These are phyloP conservation scores for Fraxinus ornus DNA, from an alignment of 305 asterid species.

Conservation along the genomic window DNA sequence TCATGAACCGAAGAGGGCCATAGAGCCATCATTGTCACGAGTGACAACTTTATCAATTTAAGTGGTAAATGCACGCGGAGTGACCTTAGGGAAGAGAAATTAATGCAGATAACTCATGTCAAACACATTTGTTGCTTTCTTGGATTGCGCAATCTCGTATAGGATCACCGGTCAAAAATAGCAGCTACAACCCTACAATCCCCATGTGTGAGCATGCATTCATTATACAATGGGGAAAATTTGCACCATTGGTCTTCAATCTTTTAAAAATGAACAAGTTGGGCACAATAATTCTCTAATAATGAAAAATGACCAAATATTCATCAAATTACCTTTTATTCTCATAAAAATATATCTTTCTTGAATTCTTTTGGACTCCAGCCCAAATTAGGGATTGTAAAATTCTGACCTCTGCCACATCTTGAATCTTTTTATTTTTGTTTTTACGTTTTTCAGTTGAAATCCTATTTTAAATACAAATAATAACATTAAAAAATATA, in stretches of 20 bases:
- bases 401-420: too few relatives aligned
- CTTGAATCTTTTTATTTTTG: too few relatives aligned
- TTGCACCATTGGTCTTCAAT: not conserved
- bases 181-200: slow-evolving; percentile 33
- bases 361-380: too few relatives aligned
- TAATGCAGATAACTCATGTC: slow-evolving; percentile 10
- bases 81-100: slow-evolving; percentile 20
- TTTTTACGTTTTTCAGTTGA: too few relatives aligned
- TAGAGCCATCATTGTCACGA: not conserved
- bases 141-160: slow-evolving; percentile 34
- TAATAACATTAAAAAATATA: too few relatives aligned
- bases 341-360: too few relatives aligned
- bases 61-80: slow-evolving; percentile 23
- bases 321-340: too few relatives aligned
- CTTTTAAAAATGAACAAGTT: not conserved
- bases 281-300: not conserved
- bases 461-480: not conserved
- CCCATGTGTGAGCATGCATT: slow-evolving; percentile 1
- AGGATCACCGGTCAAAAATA: slow-evolving; percentile 40
- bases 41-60: not conserved
- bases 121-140: slow-evolving; percentile 25
- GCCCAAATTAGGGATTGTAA: too few relatives aligned
- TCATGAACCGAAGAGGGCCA: not conserved
- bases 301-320: not conserved
- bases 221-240: not conserved